Conservation (phyloP, 495 filamentous ascomycete species). For the Tirmania nivea region DNA sequence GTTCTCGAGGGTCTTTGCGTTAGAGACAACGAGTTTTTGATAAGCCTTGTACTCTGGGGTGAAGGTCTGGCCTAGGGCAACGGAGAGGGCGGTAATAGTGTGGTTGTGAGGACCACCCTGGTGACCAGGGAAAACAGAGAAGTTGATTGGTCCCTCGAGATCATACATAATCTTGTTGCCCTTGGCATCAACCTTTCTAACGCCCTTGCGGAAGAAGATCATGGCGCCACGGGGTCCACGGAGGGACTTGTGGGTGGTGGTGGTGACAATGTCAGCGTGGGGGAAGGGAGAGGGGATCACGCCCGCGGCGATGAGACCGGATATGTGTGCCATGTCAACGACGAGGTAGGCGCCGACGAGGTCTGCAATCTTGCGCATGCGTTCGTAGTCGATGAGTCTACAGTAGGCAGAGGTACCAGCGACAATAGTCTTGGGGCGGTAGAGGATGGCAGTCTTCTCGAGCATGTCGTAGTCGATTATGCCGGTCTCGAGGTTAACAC, state of each 20-base stretch:
- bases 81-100: conserved; percentile 95
- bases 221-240: conserved; percentile 96
- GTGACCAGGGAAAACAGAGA: conserved; percentile 97
- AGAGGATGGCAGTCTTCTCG: conserved; percentile 79
- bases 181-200: conserved; percentile 72
- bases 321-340: conserved; percentile 98
- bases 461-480: conserved; percentile 93
- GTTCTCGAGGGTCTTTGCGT: conserved; percentile 72
- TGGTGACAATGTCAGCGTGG: conserved; percentile 91
- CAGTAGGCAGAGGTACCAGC: conserved; percentile 98
- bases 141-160: conserved; percentile 91
- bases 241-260: conserved; percentile 98
- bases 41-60: conserved; percentile 90
- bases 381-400: conserved; percentile 87
- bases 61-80: conserved; percentile 86
- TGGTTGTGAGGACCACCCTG: conserved; percentile 99
- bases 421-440: conserved; percentile 86
- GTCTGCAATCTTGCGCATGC: conserved; percentile 93
- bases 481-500: conserved; percentile 73
- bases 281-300: conserved; percentile 90
- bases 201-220: conserved; percentile 99
- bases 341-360: conserved; percentile 85
- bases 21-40: conserved; percentile 77
- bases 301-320: conserved; percentile 76
- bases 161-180: conserved; percentile 84